Evolutionary conservation across 768 basidiomycete genomes (phyloP).

Genomic region (Lactarius indigo): DNA sequence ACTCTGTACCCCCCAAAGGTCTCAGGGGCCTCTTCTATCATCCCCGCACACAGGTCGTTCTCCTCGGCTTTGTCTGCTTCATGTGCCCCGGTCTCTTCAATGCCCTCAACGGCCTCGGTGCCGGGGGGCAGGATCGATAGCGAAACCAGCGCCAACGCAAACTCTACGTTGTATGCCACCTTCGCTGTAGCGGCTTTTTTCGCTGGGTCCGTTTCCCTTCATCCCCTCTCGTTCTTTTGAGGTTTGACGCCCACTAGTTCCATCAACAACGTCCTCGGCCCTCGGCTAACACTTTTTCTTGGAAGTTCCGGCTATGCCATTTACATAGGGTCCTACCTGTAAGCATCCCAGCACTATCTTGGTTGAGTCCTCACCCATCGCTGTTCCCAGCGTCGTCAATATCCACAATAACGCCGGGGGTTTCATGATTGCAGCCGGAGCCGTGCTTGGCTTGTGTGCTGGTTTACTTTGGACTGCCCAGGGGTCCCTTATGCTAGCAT

Average conservation of each 20-base stretch:
- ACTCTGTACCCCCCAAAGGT: slow-evolving; percentile 48
- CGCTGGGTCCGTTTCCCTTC: slow-evolving; percentile 52
- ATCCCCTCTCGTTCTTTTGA: background rate
- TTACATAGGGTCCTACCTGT: slow-evolving; percentile 74
- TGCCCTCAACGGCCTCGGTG: slow-evolving; percentile 75
- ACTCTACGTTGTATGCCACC: slow-evolving; percentile 62
- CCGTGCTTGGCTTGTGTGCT: slow-evolving; percentile 69
- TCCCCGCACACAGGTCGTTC: slow-evolving; percentile 52
- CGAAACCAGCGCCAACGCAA: slow-evolving; percentile 64
- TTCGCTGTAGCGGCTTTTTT: slow-evolving; percentile 64
- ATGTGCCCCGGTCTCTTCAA: slow-evolving; percentile 68
- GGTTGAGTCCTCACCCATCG: background rate
- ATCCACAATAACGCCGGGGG: slow-evolving; percentile 57
- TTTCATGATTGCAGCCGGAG: slow-evolving; percentile 71
- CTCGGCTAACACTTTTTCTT: slow-evolving; percentile 64
- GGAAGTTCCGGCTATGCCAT: slow-evolving; percentile 76
- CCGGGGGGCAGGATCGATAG: slow-evolving; percentile 70
- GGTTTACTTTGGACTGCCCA: slow-evolving; percentile 79
- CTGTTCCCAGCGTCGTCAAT: slow-evolving; percentile 52
- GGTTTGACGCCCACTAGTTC: slow-evolving; percentile 42
- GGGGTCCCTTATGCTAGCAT: slow-evolving; percentile 80
- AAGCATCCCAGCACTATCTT: slow-evolving; percentile 28
- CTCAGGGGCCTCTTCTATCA: slow-evolving; percentile 56
- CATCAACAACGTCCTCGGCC: slow-evolving; percentile 78
- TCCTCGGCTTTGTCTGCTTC: slow-evolving; percentile 69